Conservation (phyloP, 1,139 yeast species). For the Protomyces pachydermus region DNA sequence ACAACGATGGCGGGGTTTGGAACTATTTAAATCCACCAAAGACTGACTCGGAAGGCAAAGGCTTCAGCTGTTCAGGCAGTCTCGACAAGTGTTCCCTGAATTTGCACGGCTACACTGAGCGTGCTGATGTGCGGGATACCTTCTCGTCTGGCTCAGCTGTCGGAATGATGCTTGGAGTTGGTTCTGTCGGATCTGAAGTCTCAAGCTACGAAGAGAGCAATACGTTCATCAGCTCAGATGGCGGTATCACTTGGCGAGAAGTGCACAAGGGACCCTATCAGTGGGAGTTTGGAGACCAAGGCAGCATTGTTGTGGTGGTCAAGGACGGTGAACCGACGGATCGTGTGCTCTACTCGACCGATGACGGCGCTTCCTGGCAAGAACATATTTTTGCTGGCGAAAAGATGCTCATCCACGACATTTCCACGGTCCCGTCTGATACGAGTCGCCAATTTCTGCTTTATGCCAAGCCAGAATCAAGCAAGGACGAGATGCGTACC, state of each 20-base stretch:
- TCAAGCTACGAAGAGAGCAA: slow-evolving; percentile 51
- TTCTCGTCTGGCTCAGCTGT: slow-evolving; percentile 83
- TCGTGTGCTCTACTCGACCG: slow-evolving; percentile 58
- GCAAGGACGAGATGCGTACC: slow-evolving; percentile 46
- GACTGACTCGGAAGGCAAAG: slow-evolving; percentile 57
- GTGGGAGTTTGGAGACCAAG: slow-evolving; percentile 98
- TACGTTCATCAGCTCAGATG: slow-evolving; percentile 77
- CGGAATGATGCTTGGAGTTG: slow-evolving; percentile 80
- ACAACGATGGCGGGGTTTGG: slow-evolving; percentile 94
- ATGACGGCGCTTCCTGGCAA: slow-evolving; percentile 74
- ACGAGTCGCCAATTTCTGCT: slow-evolving; percentile 70
- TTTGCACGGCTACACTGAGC: slow-evolving; percentile 86
- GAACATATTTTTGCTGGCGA: slow-evolving; percentile 60
- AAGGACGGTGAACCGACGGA: slow-evolving; percentile 56
- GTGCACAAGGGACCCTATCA: slow-evolving; percentile 64
- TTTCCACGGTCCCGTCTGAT: slow-evolving; percentile 88
- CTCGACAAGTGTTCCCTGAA: slow-evolving; percentile 70
- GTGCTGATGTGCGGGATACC: slow-evolving; percentile 76
- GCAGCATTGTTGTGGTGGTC: slow-evolving; percentile 74
- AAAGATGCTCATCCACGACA: slow-evolving; percentile 56
- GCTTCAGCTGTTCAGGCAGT: slow-evolving; percentile 46
- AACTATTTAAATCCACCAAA: slow-evolving; percentile 56
- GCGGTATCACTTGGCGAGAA: slow-evolving; percentile 85
- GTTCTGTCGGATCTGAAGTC: slow-evolving; percentile 74
- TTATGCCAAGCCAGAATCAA: slow-evolving; percentile 44